Evolutionary conservation across 495 filamentous ascomycete species (phyloP).

Genomic region (Trichoderma orchidacearum): DNA sequence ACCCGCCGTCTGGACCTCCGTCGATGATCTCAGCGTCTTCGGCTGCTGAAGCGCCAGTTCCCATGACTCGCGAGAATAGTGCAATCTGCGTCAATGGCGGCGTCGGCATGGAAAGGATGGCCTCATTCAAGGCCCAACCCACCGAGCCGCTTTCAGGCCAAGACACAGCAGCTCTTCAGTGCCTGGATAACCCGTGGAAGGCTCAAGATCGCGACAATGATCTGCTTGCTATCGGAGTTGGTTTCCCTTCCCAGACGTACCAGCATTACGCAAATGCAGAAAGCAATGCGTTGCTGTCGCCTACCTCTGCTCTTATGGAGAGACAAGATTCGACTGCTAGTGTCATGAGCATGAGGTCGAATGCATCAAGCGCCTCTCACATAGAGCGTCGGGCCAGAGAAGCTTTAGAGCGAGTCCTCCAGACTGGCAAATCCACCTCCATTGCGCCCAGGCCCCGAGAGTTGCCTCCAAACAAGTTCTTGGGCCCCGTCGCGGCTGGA

Average conservation of each 20-base stretch:
- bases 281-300: constrained; percentile 9
- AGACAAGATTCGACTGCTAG: constrained; percentile 29
- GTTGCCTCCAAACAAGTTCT: constrained; percentile 25
- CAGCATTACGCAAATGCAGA: constrained; percentile 16
- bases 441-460: constrained; percentile 14
- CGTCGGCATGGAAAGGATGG: constrained; percentile 27
- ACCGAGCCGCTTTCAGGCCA: constrained; percentile 13
- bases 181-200: constrained; percentile 18
- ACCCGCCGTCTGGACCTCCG: constrained; percentile 20
- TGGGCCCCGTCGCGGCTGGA: constrained; percentile 8
- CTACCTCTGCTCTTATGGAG: constrained; percentile 22
- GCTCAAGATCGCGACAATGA: constrained; percentile 13
- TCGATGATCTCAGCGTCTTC: constrained; percentile 29
- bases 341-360: constrained; percentile 16
- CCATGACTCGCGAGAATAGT: constrained; percentile 33
- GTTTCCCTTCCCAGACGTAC: constrained; percentile 16
- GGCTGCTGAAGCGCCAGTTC: constrained; percentile 9
- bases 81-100: constrained; percentile 17
- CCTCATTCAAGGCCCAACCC: constrained; percentile 23
- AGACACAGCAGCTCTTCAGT: constrained; percentile 9
- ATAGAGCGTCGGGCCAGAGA: constrained; percentile 29
- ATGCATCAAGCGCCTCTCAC: constrained; percentile 22
- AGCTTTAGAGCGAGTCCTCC: constrained; percentile 16
- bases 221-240: constrained; percentile 21
- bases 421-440: constrained; percentile 17